Evolutionary conservation across 495 filamentous ascomycete species (phyloP).

Genomic region (Hyaloscypha finlandica): DNA sequence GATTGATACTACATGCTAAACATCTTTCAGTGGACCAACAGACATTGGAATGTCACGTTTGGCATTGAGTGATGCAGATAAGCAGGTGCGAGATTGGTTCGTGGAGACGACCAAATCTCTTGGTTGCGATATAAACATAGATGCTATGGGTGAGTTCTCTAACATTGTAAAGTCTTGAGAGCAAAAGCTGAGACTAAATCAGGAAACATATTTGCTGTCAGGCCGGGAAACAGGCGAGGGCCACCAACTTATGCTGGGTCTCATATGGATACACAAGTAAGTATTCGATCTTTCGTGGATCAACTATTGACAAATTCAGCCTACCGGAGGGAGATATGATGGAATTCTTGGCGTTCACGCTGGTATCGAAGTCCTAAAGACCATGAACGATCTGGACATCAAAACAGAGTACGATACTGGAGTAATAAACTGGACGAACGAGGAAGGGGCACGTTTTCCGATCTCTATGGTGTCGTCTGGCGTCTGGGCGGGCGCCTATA

Average conservation of each 20-base stretch:
- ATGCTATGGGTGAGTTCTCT: constrained; percentile 53
- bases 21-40: constrained; percentile 47
- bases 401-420: constrained; percentile 64
- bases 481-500: constrained; percentile 72
- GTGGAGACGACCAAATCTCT: constrained; percentile 62
- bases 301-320: constrained; percentile 46
- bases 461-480: constrained; percentile 76
- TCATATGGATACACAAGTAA: constrained; percentile 65
- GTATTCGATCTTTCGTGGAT: background rate
- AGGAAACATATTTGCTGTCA: constrained; percentile 76
- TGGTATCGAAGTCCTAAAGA: constrained; percentile 69
- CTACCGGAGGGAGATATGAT: constrained; percentile 73
- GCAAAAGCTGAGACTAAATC: constrained; percentile 23
- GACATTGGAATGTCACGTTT: constrained; percentile 70
- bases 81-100: constrained; percentile 75
- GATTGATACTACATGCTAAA: constrained; percentile 6
- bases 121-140: constrained; percentile 62
- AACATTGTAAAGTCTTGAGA: constrained; percentile 18
- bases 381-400: constrained; percentile 67
- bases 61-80: constrained; percentile 70
- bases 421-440: constrained; percentile 67
- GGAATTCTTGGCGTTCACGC: constrained; percentile 75
- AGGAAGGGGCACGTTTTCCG: constrained; percentile 81
- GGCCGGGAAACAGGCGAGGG: constrained; percentile 55
- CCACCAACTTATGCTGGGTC: constrained; percentile 70